Evolutionary conservation across 169 alveolate genomes (phyloP).

Genomic region (Perkinsus chesapeaki): DNA sequence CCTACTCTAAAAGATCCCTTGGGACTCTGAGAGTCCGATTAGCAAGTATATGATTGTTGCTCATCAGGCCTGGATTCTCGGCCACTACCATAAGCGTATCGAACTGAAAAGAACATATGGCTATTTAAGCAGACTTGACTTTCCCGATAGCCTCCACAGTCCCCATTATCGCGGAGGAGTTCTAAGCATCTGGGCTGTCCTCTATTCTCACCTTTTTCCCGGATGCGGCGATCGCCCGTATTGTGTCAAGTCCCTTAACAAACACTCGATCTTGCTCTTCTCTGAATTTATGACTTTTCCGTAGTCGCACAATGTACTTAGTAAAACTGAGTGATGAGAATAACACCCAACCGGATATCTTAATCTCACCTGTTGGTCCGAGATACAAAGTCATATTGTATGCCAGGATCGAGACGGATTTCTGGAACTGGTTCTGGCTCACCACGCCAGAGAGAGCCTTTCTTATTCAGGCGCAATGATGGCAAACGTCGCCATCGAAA

Average conservation of each 20-base stretch:
- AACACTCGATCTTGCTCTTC: neutral
- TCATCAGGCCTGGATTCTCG: neutral
- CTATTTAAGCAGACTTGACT: neutral
- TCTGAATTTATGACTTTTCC: neutral
- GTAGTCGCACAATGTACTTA: neutral
- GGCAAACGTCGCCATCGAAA: neutral
- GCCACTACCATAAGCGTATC: neutral
- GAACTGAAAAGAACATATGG: neutral
- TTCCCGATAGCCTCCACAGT: neutral
- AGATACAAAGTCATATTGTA: neutral
- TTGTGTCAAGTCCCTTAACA: neutral
- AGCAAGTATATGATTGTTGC: neutral
- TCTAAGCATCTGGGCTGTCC: neutral
- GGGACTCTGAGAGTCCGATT: neutral
- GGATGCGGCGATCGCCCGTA: neutral
- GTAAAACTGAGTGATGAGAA: no score
- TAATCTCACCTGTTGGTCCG: neutral
- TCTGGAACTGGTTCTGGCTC: neutral
- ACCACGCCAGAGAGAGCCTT: neutral
- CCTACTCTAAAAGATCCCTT: neutral
- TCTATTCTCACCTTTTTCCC: neutral
- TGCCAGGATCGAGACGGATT: neutral
- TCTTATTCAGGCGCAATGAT: neutral
- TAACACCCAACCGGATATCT: no score
- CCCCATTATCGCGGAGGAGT: neutral